Evolutionary conservation across 495 filamentous ascomycete species (phyloP).

Genomic region (Xylaria acuta): DNA sequence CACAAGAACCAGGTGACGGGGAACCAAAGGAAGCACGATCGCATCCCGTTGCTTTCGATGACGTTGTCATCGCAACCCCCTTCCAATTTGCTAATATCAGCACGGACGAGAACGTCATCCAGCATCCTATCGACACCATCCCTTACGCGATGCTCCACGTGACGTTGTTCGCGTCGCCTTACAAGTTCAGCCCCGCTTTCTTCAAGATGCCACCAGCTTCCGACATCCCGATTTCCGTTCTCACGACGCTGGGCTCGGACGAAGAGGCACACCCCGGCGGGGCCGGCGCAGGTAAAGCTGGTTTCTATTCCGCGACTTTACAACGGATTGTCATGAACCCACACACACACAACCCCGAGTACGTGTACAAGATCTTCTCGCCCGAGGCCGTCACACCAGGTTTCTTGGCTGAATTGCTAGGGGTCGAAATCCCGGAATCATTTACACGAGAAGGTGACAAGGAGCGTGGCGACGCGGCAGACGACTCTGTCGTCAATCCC

Average conservation of each 20-base stretch:
- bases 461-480: slow-evolving; percentile 5
- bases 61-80: slow-evolving; percentile 79
- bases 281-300: slow-evolving; percentile 61
- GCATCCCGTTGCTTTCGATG: slow-evolving; percentile 67
- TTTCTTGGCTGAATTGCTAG: slow-evolving; percentile 65
- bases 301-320: slow-evolving; percentile 90
- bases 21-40: slow-evolving; percentile 19
- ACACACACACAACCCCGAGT: slow-evolving; percentile 63
- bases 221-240: slow-evolving; percentile 70
- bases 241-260: slow-evolving; percentile 78
- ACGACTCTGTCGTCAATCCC: slow-evolving; percentile 43
- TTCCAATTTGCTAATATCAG: slow-evolving; percentile 76
- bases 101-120: slow-evolving; percentile 47
- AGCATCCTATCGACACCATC: slow-evolving; percentile 68
- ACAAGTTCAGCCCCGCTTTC: slow-evolving; percentile 66
- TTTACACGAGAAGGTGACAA: slow-evolving; percentile 33
- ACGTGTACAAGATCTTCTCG: slow-evolving; percentile 96
- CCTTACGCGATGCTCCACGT: slow-evolving; percentile 86
- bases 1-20: slow-evolving; percentile 35
- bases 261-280: slow-evolving; percentile 54
- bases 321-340: slow-evolving; percentile 69
- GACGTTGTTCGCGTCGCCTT: slow-evolving; percentile 83
- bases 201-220: slow-evolving; percentile 67
- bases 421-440: slow-evolving; percentile 48
- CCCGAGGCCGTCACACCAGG: slow-evolving; percentile 66